These are phyloP conservation scores for Alternaria hordeiaustralica DNA, from an alignment of 2,329 filamentous ascomycete genomes.

Conservation along the genomic window DNA sequence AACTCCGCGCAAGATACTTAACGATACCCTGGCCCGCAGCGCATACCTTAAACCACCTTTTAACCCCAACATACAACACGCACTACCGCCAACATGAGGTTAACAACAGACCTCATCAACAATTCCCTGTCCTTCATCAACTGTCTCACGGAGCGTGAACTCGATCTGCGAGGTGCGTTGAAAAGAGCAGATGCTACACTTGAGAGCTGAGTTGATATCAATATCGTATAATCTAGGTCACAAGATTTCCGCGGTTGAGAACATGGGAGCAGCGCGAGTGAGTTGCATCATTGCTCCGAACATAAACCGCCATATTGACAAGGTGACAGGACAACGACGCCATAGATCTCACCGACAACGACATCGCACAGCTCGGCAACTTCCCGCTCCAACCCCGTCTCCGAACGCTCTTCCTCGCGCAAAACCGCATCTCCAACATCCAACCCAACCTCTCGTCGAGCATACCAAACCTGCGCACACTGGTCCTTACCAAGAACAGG, in stretches of 20 bases:
- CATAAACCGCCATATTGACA: not conserved
- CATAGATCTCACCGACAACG: conserved; percentile 98
- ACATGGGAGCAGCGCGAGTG: conserved; percentile 92
- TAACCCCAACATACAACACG: not conserved
- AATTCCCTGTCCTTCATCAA: conserved; percentile 97
- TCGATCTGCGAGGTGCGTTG: conserved; percentile 98
- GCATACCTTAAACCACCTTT: not conserved
- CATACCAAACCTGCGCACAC: conserved; percentile 79
- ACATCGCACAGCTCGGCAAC: conserved; percentile 87
- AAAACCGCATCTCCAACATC: conserved; percentile 85
- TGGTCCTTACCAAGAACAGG: conserved; percentile 85
- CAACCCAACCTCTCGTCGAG: conserved; percentile 75
- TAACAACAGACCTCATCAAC: conserved; percentile 93
- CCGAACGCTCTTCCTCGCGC: conserved; percentile 83
- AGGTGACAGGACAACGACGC: conserved; percentile 80
- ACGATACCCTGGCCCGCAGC: not conserved
- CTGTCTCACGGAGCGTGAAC: conserved; percentile 96
- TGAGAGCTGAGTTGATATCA: conserved; percentile 86
- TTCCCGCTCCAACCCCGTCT: conserved; percentile 91
- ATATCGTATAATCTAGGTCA: conserved; percentile 76
- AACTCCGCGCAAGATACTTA: not conserved
- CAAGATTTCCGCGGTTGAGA: conserved; percentile 97
- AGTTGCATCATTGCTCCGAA: conserved; percentile 48
- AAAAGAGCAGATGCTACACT: conserved; percentile 98
- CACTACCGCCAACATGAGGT: conserved; percentile 71